Base-by-base conservation (phyloP, 768 basidiomycete species). In the Leccinum truebloodii region DNA sequence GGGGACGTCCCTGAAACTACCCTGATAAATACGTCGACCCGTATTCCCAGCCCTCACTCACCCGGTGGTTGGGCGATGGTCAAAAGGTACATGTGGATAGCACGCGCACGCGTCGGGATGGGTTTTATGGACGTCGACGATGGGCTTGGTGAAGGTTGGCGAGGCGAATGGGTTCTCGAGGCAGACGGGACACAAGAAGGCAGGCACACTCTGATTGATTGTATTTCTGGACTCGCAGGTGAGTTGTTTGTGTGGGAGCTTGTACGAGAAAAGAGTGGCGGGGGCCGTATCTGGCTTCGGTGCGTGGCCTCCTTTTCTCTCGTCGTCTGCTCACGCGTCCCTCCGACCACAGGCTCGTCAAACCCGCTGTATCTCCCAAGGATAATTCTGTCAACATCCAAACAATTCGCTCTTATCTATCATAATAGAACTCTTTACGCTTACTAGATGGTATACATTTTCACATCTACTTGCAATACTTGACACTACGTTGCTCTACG, bases 141-240 rank as follows among this genome's bases (percentile, higher is more conserved):
- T 20, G 80, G 73, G 34, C 75, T 88, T 24, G 86, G 88, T 13
- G 81, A 83, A n/a, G 87, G 86, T 6, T 89, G 91, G 86, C 77
- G 80, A 34, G 87, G 87, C 9, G 88, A 92, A 63, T 92, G 91
- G 90, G 76, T 90, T 14, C 76, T 92, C n/a, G 88, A 92, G 72
- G 86, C 84, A 1, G 88, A 90, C 57, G 91, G 90, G 1, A 92
- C 90, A 18, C 77, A 74, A 34, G 89, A 90, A 69, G 88, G 87
- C 6, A 77, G 81, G 50, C 78, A 83, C 69, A 69, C 76, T 3
- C 71, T 90, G 46, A 60, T 87, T n/a, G 80, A 86, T 61, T 85
- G 84, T 65, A 73, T 88, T 13, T 67, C 72, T 1, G 70, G 72
- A 39, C 59, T 56, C 2, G 68, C 73, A 3, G 81, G 82, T 0